A percentile compares a stretch with the other conserved stretches of the same genome.
phyloP scores from a whole-genome alignment of 768 basidiomycete species.

The Tubosaeta brunneosetosa region DNA sequence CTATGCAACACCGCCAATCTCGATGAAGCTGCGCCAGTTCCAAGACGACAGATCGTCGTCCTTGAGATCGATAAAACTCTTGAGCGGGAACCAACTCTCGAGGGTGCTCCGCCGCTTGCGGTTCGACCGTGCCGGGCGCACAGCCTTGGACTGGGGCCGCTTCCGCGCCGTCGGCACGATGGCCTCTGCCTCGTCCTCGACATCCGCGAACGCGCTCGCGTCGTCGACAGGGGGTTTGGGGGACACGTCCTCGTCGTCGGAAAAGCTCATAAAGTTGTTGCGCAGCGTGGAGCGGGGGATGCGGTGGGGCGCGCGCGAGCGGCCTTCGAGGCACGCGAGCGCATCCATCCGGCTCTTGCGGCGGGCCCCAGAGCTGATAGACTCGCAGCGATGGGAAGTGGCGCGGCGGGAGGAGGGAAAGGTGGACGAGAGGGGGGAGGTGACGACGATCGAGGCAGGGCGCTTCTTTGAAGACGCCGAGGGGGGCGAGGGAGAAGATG shows the following conservation, averaged over 20 bases:
- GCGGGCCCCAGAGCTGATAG: conserved; percentile 45
- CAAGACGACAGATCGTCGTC: conserved; percentile 44
- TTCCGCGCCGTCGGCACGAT: conserved; percentile 14
- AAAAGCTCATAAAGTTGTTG: conserved; percentile 64
- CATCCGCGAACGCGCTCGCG: conserved; percentile 23
- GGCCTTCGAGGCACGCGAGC: conserved; percentile 62
- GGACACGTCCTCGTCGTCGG: conserved; percentile 50
- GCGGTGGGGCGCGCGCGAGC: conserved; percentile 26
- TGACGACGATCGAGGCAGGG: conserved; percentile 18
- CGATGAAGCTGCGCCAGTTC: conserved; percentile 63
- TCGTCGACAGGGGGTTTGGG: conserved; percentile 17
- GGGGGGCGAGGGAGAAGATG: background rate
- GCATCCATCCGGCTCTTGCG: conserved; percentile 52
- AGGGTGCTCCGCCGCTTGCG: conserved; percentile 40
- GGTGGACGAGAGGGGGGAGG: conserved; percentile 1
- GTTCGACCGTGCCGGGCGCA: conserved; percentile 1
- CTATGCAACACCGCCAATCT: conserved; percentile 39
- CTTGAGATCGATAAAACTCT: conserved; percentile 62
- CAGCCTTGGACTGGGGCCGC: background rate
- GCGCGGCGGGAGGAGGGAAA: conserved; percentile 10
- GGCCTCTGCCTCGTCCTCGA: conserved; percentile 30
- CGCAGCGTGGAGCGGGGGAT: conserved; percentile 17
- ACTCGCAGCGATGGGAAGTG: conserved; percentile 25
- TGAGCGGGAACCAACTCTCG: conserved; percentile 51
- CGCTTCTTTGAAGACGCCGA: conserved; percentile 3